Evolutionary conservation across 2,329 filamentous ascomycete genomes (phyloP).

Genomic region (Periglandula ipomoeae): DNA sequence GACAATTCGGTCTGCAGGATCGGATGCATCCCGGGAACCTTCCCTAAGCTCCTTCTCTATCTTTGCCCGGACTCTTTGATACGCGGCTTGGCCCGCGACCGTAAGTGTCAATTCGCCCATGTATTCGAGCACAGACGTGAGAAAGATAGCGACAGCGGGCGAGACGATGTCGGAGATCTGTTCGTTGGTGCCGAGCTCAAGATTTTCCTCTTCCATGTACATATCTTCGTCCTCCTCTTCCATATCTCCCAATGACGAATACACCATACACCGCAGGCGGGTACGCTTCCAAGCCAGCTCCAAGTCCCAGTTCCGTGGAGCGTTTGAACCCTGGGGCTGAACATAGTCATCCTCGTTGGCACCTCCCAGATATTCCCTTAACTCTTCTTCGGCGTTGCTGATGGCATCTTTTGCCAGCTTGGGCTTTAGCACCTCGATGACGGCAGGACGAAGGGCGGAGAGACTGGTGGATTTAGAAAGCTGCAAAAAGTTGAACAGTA

Average conservation of each 20-base stretch:
- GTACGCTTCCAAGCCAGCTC: constrained; percentile 92
- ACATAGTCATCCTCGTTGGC: constrained; percentile 64
- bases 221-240: constrained; percentile 96
- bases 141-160: constrained; percentile 86
- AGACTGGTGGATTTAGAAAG: constrained; percentile 71
- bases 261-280: constrained; percentile 92
- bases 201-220: constrained; percentile 71
- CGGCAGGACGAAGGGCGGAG: constrained; percentile 65
- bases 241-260: constrained; percentile 90
- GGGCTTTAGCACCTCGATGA: constrained; percentile 79
- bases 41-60: constrained; percentile 51
- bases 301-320: constrained; percentile 66
- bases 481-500: constrained; percentile 84
- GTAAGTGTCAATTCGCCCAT: constrained; percentile 85
- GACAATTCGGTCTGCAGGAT: constrained; percentile 57
- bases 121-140: constrained; percentile 90
- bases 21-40: constrained; percentile 34
- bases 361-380: constrained; percentile 78
- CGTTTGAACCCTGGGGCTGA: constrained; percentile 40
- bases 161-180: constrained; percentile 63
- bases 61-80: constrained; percentile 52
- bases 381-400: constrained; percentile 72
- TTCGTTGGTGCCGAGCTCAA: constrained; percentile 49
- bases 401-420: constrained; percentile 82
- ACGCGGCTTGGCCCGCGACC: constrained; percentile 79